These are phyloP conservation scores for Trichomonascaceae sp. DNA, from an alignment of 1,139 yeast species.

Conservation along the genomic window DNA sequence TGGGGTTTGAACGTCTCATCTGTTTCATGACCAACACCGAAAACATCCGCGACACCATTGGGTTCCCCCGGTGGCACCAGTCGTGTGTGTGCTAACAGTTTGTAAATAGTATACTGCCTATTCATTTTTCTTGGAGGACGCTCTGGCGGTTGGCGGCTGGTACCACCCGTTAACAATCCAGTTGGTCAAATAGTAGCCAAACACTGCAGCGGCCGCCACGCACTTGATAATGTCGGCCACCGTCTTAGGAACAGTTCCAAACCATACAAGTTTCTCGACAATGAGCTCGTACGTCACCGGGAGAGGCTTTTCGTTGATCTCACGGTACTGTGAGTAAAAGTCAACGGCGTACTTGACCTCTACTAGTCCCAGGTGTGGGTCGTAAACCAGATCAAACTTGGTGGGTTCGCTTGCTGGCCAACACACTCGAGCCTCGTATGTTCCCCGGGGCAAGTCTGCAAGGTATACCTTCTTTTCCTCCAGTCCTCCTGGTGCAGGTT, in stretches of 20 bases:
- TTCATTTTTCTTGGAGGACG: background rate
- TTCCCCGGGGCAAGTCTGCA: constrained; percentile 8
- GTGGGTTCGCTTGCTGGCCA: constrained; percentile 28
- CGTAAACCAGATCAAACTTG: constrained; percentile 14
- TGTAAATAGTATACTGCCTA: too few species aligned
- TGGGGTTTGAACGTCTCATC: constrained; percentile 82
- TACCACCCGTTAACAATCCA: background rate
- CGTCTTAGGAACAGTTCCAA: constrained; percentile 15
- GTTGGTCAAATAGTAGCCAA: constrained; percentile 6
- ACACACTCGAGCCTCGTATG: constrained; percentile 23
- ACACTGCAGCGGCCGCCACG: constrained; percentile 9
- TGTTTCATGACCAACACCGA: constrained; percentile 60
- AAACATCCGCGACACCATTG: constrained; percentile 72
- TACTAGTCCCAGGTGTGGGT: constrained; percentile 7
- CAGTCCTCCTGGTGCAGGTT: constrained; percentile 1
- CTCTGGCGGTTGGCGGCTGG: background rate
- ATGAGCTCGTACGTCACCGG: constrained; percentile 15
- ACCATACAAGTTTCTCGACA: constrained; percentile 12
- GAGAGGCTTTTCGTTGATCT: constrained; percentile 10
- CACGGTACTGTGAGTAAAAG: constrained; percentile 10
- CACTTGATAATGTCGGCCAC: constrained; percentile 13
- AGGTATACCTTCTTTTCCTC: constrained; percentile 1
- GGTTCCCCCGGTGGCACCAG: constrained; percentile 56
- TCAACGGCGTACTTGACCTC: constrained; percentile 9
- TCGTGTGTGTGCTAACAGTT: constrained; percentile 33